Percentiles rank a stretch among this genome's conserved stretches.
Evolutionary conservation across 78 protist genomes (phyloP).

Genomic region (Dictyostelium intermedium): DNA sequence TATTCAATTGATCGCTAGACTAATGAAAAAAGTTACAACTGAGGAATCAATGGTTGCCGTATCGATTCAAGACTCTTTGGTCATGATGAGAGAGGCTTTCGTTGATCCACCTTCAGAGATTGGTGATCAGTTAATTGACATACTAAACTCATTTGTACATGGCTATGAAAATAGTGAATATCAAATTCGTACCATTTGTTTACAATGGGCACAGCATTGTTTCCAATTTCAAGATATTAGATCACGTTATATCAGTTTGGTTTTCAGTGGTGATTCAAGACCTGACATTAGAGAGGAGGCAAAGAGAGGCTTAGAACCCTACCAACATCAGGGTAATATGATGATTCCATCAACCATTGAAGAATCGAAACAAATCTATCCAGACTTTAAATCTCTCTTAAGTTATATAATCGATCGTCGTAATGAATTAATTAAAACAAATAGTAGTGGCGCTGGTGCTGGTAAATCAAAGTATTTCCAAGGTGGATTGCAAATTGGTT

Average conservation of each 20-base stretch:
- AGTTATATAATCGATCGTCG: background rate
- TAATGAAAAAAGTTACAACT: constrained; percentile 19
- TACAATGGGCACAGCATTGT: constrained; percentile 78
- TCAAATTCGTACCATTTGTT: constrained; percentile 3
- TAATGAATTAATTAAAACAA: background rate
- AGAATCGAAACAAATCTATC: background rate
- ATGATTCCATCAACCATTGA: constrained; percentile 1
- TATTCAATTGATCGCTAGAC: background rate
- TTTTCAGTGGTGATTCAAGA: constrained; percentile 47
- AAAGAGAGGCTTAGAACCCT: constrained; percentile 56
- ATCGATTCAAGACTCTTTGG: constrained; percentile 44
- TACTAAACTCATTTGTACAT: background rate
- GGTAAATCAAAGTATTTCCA: constrained; percentile 2
- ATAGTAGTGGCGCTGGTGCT: background rate
- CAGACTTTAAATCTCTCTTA: constrained; percentile 12
- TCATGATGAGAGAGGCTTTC: constrained; percentile 65
- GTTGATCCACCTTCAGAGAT: background rate
- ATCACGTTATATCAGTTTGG: constrained; percentile 55
- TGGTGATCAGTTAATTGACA: background rate
- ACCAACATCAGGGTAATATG: constrained; percentile 59
- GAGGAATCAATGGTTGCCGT: constrained; percentile 28
- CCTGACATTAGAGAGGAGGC: constrained; percentile 71
- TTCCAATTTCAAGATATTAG: constrained; percentile 40
- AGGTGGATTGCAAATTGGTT: constrained; percentile 40
- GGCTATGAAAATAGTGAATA: constrained; percentile 6